These are phyloP conservation scores for Chalara sp. DNA, from an alignment of 2,329 filamentous ascomycete species.

Conservation along the genomic window DNA sequence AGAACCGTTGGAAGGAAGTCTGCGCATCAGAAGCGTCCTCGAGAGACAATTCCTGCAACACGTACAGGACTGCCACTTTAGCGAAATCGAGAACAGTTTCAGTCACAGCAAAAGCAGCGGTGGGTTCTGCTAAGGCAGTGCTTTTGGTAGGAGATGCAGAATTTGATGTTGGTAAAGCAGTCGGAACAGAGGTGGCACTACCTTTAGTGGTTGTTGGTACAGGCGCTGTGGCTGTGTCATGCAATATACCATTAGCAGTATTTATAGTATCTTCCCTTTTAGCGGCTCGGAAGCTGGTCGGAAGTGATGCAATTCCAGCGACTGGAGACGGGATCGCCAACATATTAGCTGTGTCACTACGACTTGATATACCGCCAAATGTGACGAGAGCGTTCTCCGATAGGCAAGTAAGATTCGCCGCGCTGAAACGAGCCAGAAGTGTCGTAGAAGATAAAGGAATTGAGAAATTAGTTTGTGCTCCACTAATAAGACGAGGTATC, in stretches of 20 bases:
- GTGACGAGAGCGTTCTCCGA: constrained; percentile 84
- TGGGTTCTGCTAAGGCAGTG: constrained; percentile 6
- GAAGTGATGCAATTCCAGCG: not conserved
- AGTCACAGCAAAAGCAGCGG: constrained; percentile 39
- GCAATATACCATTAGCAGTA: not conserved
- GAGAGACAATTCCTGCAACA: constrained; percentile 49
- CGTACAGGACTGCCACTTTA: constrained; percentile 52
- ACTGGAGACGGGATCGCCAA: not conserved
- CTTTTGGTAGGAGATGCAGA: constrained; percentile 8
- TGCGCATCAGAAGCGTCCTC: constrained; percentile 48
- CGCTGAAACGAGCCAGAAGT: constrained; percentile 4
- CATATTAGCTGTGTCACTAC: constrained; percentile 12
- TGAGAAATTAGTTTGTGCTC: constrained; percentile 61
- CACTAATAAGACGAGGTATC: constrained; percentile 66
- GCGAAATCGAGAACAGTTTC: constrained; percentile 57
- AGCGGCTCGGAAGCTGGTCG: not conserved
- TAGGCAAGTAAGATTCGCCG: constrained; percentile 66
- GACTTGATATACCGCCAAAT: constrained; percentile 52
- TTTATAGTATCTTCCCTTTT: not conserved
- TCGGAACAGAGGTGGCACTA: constrained; percentile 1
- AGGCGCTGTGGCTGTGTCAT: not conserved
- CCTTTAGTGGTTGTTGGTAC: not conserved
- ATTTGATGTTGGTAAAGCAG: constrained; percentile 6
- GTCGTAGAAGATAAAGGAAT: constrained; percentile 63
- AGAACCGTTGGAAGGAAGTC: constrained; percentile 46